These are phyloP conservation scores for Fomes fomentarius DNA, from an alignment of 1,284 basidiomycete genomes.

Conservation along the genomic window DNA sequence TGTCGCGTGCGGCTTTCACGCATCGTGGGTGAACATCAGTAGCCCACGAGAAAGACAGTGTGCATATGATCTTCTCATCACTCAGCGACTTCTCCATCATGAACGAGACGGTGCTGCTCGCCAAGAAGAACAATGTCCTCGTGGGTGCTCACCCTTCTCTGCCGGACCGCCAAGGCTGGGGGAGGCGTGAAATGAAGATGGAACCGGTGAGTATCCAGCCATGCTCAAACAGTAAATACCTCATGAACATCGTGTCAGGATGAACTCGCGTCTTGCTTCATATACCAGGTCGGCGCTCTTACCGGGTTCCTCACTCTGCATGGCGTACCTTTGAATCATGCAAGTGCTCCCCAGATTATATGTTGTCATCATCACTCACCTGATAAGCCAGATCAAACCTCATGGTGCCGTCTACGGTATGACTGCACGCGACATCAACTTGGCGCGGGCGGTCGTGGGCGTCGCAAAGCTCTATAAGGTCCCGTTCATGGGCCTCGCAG, in stretches of 20 bases:
- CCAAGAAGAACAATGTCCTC: constrained; percentile 52
- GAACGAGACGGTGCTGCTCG: constrained; percentile 58
- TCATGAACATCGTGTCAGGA: no score
- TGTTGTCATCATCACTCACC: no score
- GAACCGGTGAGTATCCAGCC: constrained; percentile 41
- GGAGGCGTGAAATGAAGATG: constrained; percentile 63
- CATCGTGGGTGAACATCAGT: no score
- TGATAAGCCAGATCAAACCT: constrained; percentile 54
- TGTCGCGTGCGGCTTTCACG: constrained; percentile 68
- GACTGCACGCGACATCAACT: constrained; percentile 51
- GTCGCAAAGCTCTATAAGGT: constrained; percentile 55
- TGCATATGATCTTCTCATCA: neutral
- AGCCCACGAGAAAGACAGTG: no score
- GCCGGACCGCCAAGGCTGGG: constrained; percentile 66
- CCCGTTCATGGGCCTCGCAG: constrained; percentile 61
- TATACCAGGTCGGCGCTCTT: constrained; percentile 66
- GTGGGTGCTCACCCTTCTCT: constrained; percentile 67
- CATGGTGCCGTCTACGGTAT: constrained; percentile 64
- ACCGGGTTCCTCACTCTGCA: constrained; percentile 56
- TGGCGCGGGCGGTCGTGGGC: constrained; percentile 53
- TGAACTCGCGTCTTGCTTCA: constrained; percentile 58
- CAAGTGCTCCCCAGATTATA: constrained; percentile 30
- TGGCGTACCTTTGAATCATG: constrained; percentile 52
- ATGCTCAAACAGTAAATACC: no score
- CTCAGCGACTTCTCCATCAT: constrained; percentile 62